Conservation (phyloP, 129 eudicot species). For the Tagetes erecta region DNA sequence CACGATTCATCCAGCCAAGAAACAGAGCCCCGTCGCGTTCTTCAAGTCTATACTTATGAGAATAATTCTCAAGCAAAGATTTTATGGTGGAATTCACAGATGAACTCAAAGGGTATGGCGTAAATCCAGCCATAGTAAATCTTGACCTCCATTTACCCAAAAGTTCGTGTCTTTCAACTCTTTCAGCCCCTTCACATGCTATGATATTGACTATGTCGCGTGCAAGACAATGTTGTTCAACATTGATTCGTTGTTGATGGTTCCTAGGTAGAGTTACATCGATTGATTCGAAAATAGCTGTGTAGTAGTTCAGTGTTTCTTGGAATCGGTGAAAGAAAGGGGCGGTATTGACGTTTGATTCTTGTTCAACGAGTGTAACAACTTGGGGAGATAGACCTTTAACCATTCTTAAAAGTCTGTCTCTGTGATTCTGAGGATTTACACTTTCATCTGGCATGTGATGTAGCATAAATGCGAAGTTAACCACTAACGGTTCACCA, state of each 20-base stretch:
- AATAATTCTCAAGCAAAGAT: constrained; percentile 13
- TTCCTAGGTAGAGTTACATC: constrained; percentile 21
- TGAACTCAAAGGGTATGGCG: constrained; percentile 21
- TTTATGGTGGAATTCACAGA: constrained; percentile 24
- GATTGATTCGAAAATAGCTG: constrained; percentile 19
- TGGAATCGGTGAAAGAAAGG: constrained; percentile 5
- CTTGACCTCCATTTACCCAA: constrained; percentile 16
- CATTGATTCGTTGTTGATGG: constrained; percentile 22
- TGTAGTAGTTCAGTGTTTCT: constrained; percentile 18
- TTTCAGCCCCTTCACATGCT: constrained; percentile 21
- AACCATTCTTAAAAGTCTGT: constrained; percentile 11
- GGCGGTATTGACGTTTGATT: constrained; percentile 21
- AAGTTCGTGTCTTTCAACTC: constrained; percentile 24
- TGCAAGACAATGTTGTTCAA: constrained; percentile 26
- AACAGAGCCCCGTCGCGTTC: constrained; percentile 25
- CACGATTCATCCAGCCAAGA: constrained; percentile 31
- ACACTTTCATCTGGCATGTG: constrained; percentile 24
- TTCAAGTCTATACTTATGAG: constrained; percentile 19
- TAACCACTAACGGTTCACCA: constrained; percentile 14
- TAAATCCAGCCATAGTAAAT: constrained; percentile 21
- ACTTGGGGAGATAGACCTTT: constrained; percentile 20
- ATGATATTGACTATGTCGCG: constrained; percentile 20
- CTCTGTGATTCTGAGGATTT: constrained; percentile 18
- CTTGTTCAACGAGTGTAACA: constrained; percentile 23
- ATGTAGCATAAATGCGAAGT: constrained; percentile 24